A percentile compares a stretch with the other conserved stretches of the same genome.
Conservation (phyloP, 164 flowering plant species). For the Santalum album region DNA sequence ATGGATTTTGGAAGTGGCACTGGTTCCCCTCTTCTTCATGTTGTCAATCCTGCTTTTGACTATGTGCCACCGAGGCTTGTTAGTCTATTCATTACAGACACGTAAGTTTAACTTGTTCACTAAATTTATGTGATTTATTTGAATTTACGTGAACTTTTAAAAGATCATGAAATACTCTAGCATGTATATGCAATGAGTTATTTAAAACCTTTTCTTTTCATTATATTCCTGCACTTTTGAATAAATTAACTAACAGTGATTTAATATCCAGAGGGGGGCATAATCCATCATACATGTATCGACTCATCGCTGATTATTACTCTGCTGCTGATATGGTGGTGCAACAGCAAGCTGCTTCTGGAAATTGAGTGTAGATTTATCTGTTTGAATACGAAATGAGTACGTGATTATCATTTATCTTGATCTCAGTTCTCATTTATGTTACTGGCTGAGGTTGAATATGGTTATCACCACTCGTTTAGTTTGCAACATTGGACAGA, state of each 20-base stretch:
- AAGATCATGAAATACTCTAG: no score
- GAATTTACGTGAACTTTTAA: no score
- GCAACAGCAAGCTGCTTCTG: conserved; percentile 37
- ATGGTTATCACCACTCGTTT: not conserved
- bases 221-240: not conserved
- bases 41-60: conserved; percentile 95
- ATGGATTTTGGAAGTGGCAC: conserved; percentile 74
- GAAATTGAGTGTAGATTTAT: conserved; percentile 19
- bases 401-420: conserved; percentile 9
- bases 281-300: conserved; percentile 92
- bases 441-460: not conserved
- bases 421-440: not conserved
- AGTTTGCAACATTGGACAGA: no score
- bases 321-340: conserved; percentile 84
- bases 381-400: conserved; percentile 5
- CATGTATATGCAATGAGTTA: no score
- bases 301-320: conserved; percentile 93
- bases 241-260: not conserved
- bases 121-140: not conserved
- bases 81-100: conserved; percentile 91
- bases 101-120: conserved; percentile 48
- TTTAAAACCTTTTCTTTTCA: no score
- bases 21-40: conserved; percentile 83
- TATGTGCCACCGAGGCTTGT: conserved; percentile 98
- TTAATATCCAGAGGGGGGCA: conserved; percentile 81